Percentiles rank a stretch among this genome's conserved stretches.
These are phyloP conservation scores for Saturnispora besseyi DNA, from an alignment of 805 yeast species.

Conservation along the genomic window DNA sequence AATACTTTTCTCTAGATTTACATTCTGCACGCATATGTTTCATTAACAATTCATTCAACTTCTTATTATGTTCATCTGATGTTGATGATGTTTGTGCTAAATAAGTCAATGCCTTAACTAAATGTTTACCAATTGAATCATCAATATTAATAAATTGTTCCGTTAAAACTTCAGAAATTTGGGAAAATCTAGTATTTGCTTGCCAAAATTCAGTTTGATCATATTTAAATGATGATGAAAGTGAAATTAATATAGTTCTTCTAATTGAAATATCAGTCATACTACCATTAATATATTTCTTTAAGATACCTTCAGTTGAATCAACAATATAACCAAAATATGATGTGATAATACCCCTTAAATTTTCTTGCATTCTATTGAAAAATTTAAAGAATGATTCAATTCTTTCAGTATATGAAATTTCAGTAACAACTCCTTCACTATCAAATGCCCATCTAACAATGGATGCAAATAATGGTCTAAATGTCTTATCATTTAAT, in stretches of 20 bases:
- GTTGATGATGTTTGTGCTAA: constrained; percentile 59
- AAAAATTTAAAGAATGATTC: constrained; percentile 78
- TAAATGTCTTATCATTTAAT: constrained; percentile 84
- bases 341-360: constrained; percentile 79
- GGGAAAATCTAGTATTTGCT: constrained; percentile 73
- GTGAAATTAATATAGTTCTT: constrained; percentile 63
- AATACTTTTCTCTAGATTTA: constrained; percentile 50
- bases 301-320: constrained; percentile 49
- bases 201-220: constrained; percentile 97
- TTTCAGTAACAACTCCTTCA: constrained; percentile 45
- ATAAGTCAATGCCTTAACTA: constrained; percentile 72
- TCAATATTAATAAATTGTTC: constrained; percentile 62
- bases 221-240: constrained; percentile 73
- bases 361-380: constrained; percentile 71
- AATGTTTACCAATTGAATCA: constrained; percentile 63
- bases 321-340: constrained; percentile 84
- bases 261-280: constrained; percentile 46
- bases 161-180: constrained; percentile 53
- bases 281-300: constrained; percentile 37
- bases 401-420: constrained; percentile 48
- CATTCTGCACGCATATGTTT: constrained; percentile 60
- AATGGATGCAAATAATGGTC: constrained; percentile 81
- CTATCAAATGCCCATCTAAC: constrained; percentile 91
- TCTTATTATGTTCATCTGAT: constrained; percentile 62
- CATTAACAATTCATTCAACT: constrained; percentile 53